These are phyloP conservation scores for Microstroma glucosiphilum DNA, from an alignment of 1,284 basidiomycete species.

Conservation along the genomic window DNA sequence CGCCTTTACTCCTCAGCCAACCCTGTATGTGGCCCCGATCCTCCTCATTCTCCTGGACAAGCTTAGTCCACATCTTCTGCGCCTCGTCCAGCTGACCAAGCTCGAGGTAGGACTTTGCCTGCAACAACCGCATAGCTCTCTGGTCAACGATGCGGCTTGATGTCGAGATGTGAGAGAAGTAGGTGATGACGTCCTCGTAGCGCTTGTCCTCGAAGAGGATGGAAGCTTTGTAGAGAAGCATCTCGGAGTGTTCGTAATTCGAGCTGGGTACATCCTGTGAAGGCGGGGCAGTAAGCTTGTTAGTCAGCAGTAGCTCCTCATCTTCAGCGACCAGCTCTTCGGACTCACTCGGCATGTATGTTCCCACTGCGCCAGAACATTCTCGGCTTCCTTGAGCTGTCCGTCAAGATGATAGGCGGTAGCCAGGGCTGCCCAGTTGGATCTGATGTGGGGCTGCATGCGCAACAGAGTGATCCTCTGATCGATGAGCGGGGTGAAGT, in stretches of 20 bases:
- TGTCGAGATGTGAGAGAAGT: slow-evolving; percentile 60
- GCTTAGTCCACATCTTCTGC: slow-evolving; percentile 9
- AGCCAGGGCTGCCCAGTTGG: slow-evolving; percentile 84
- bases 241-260: slow-evolving; percentile 69
- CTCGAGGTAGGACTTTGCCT: slow-evolving; percentile 1
- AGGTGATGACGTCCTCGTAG: slow-evolving; percentile 56
- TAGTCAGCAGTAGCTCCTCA: neutral
- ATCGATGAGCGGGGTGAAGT: slow-evolving; percentile 73
- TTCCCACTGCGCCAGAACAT: slow-evolving; percentile 63
- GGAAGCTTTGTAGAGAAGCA: slow-evolving; percentile 72
- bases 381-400: slow-evolving; percentile 66
- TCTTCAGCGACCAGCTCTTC: slow-evolving; percentile 9
- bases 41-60: slow-evolving; percentile 22
- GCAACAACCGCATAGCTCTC: neutral
- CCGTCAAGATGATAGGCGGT: slow-evolving; percentile 81
- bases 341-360: slow-evolving; percentile 53
- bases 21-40: slow-evolving; percentile 54
- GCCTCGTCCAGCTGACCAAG: slow-evolving; percentile 10
- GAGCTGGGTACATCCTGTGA: slow-evolving; percentile 27
- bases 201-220: slow-evolving; percentile 69
- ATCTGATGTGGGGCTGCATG: slow-evolving; percentile 73
- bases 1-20: slow-evolving; percentile 13
- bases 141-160: slow-evolving; percentile 29
- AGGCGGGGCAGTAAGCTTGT: slow-evolving; percentile 17
- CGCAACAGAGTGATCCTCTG: slow-evolving; percentile 74